Percentiles rank a stretch among this genome's conserved stretches.
These are phyloP conservation scores for Plenodomus biglobosus DNA, from an alignment of 2,329 filamentous ascomycete species.

Conservation along the genomic window DNA sequence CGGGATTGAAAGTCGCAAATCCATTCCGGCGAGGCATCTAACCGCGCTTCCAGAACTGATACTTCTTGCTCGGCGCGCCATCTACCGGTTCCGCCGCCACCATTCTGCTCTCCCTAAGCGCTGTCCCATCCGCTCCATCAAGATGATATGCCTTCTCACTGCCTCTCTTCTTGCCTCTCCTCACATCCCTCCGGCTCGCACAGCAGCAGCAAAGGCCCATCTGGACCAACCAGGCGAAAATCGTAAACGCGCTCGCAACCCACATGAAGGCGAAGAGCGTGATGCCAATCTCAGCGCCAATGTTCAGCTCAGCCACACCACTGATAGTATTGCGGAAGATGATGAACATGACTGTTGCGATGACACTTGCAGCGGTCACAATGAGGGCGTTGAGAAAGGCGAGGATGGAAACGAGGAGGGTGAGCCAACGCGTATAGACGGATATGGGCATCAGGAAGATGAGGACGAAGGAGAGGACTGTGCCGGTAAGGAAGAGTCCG, in stretches of 20 bases:
- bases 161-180: slow-evolving; percentile 51
- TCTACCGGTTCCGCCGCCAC: slow-evolving; percentile 5
- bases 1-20: neutral
- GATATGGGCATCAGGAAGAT: slow-evolving; percentile 65
- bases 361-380: slow-evolving; percentile 67
- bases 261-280: slow-evolving; percentile 90
- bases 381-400: slow-evolving; percentile 68
- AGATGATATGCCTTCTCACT: slow-evolving; percentile 40
- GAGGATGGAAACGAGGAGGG: slow-evolving; percentile 67
- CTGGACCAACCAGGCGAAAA: slow-evolving; percentile 72
- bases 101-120: slow-evolving; percentile 5
- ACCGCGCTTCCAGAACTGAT: slow-evolving; percentile 19
- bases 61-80: slow-evolving; percentile 12
- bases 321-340: slow-evolving; percentile 79
- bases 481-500: slow-evolving; percentile 74
- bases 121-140: slow-evolving; percentile 9
- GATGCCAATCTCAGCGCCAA: slow-evolving; percentile 67
- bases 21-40: slow-evolving; percentile 6
- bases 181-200: slow-evolving; percentile 58
- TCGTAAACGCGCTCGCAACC: slow-evolving; percentile 68
- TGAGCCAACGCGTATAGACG: slow-evolving; percentile 56
- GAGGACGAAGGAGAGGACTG: slow-evolving; percentile 70
- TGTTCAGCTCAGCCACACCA: slow-evolving; percentile 71
- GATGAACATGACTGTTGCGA: slow-evolving; percentile 81
- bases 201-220: slow-evolving; percentile 78